Conservation (phyloP, 1,284 basidiomycete genomes). For the Leccinum subrobustum region DNA sequence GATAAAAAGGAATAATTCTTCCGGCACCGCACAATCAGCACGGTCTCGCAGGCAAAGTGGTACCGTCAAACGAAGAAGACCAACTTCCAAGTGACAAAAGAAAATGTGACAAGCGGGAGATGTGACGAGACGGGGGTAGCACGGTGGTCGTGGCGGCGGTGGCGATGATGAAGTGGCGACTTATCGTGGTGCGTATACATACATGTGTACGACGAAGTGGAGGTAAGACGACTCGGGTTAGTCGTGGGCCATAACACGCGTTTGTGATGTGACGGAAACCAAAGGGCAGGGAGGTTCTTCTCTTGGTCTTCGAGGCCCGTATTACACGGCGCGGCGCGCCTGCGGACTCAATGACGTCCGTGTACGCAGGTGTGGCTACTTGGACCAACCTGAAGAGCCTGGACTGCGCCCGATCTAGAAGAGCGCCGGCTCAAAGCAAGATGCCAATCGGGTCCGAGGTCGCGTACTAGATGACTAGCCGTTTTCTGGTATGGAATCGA, state of each 20-base stretch:
- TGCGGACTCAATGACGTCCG: not conserved
- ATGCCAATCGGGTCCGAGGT: not conserved
- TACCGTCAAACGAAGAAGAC: not conserved
- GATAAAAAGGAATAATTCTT: not conserved
- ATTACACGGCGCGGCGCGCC: not conserved
- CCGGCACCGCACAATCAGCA: conserved; percentile 10
- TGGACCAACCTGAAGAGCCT: not conserved
- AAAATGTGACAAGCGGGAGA: not conserved
- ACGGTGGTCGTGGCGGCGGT: conserved; percentile 2
- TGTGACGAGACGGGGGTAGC: conserved; percentile 2
- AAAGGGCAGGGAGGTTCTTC: not conserved
- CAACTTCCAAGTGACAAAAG: not conserved
- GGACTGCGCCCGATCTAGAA: not conserved
- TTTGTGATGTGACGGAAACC: not conserved
- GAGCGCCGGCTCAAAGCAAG: not conserved
- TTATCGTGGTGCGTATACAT: not conserved
- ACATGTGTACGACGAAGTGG: not conserved
- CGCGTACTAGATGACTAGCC: not conserved
- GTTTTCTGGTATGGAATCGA: not conserved
- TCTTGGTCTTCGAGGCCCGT: not conserved
- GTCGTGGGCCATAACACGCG: not conserved
- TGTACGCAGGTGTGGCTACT: not conserved
- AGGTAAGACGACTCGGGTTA: not conserved
- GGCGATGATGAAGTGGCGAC: not conserved
- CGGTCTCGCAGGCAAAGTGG: not conserved